Base-by-base conservation (phyloP, 2,329 filamentous ascomycete genomes). In the Elsinoe ampelina region DNA sequence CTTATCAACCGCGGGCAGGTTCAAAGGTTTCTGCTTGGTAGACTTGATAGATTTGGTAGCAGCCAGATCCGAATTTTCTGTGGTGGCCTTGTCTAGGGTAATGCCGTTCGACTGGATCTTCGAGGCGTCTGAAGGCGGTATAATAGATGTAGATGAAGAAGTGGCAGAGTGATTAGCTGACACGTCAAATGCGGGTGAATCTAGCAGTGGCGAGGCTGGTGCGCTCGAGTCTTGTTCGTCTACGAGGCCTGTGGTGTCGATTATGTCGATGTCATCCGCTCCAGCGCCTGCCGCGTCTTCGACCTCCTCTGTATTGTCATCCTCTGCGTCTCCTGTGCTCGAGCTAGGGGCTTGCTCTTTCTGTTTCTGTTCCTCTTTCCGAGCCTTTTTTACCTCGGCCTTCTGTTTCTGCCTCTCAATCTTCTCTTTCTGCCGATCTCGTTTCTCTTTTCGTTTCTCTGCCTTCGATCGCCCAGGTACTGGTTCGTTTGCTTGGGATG, bases 1-100 rank as follows among this genome's bases (percentile, higher is more conserved):
- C 41, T 85, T 85, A 66, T 91, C 85, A 60, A 83, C 76, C 57
- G 85, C 85, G 59, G 72, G 75, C 50, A 66, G 65, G 63, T 68
- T 65, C 63, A 61, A 48, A 20, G 58, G 55, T 20, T 59, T 58
- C 26, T 57, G 58, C 35, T 59, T 66, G 58, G 59, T 65, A 43
- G 51, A 35, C 51, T 66, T 67, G 17, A 63, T 10, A 17, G 45
- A 57, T 65, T 67, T 58, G 68, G 68, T 55, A 65, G 61, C 59
- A 30, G 52, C 13, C 5, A 32, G 8, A 26, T 22, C n/a, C 3
- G 41, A 26, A 12, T 10, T 11, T 26, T 22, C 60, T 55, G 57
- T 42, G 12, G 58, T 47, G 22, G 41, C 41, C 6, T 12, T n/a
- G 19, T 45, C 60, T 59, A 39, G 58, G 58, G 32, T 58, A 41